phyloP scores from a whole-genome alignment of 768 basidiomycete species.

The Boletus sp. region DNA sequence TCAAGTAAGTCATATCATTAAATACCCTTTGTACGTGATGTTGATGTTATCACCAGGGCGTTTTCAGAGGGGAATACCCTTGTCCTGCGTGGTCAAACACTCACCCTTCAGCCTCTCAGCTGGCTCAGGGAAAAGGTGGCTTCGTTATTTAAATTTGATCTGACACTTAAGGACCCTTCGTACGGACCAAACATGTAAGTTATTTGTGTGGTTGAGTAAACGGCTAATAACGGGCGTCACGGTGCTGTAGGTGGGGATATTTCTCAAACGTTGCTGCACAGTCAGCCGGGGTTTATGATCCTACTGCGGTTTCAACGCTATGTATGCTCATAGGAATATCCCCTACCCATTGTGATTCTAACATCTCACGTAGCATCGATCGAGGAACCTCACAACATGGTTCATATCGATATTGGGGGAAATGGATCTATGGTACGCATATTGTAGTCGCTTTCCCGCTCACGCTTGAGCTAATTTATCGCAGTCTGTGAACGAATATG shows the following conservation, averaged over 20 bases:
- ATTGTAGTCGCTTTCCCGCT: background rate
- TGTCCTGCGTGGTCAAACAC: background rate
- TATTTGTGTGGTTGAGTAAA: background rate
- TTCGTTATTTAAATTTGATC: conserved; percentile 16
- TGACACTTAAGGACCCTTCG: conserved; percentile 3
- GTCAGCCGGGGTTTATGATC: background rate
- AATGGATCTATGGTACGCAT: conserved; percentile 17
- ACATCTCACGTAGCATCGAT: conserved; percentile 9
- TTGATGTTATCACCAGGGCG: background rate
- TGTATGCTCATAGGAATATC: background rate
- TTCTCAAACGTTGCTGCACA: conserved; percentile 8
- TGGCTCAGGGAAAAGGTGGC: conserved; percentile 19
- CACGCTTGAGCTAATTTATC: background rate
- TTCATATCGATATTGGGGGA: conserved; percentile 18
- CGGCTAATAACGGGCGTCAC: background rate
- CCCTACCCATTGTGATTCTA: background rate
- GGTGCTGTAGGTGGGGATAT: conserved; percentile 17
- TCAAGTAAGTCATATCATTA: conserved; percentile 3
- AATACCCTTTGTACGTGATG: too few relatives aligned
- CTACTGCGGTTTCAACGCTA: conserved; percentile 5
- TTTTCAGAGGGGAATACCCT: background rate
- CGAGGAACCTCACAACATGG: conserved; percentile 21
- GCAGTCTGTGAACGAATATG: conserved; percentile 17
- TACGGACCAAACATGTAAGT: conserved; percentile 21
- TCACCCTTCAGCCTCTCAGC: background rate